phyloP scores from a whole-genome alignment of 2,329 filamentous ascomycete genomes.

The Trichoderma aggressivum region DNA sequence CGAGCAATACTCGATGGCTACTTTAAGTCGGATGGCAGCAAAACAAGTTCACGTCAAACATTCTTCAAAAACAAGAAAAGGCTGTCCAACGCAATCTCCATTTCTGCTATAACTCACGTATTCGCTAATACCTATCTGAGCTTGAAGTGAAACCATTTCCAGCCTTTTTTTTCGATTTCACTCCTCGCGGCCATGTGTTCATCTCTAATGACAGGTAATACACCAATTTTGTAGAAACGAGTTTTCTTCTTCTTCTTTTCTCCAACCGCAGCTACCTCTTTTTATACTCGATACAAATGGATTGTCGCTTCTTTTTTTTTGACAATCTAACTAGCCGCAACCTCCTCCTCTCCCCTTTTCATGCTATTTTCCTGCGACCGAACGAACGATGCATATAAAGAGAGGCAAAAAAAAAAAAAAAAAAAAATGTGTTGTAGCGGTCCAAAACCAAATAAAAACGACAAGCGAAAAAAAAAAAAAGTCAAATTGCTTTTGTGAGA shows the following conservation, averaged over 20 bases:
- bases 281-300: slow-evolving; percentile 8
- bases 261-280: not conserved
- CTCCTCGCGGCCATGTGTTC: not conserved
- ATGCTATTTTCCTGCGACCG: not conserved
- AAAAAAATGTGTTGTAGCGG: not conserved
- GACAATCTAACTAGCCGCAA: not conserved
- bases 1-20: not conserved
- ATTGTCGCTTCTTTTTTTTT: not conserved
- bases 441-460: not conserved
- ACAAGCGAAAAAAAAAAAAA: not conserved
- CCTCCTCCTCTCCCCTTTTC: not conserved
- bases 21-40: not conserved
- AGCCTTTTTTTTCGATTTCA: not conserved
- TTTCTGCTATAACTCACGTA: too few relatives aligned
- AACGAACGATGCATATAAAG: not conserved
- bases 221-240: not conserved
- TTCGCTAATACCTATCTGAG: not conserved
- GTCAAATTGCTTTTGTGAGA: not conserved
- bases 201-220: not conserved
- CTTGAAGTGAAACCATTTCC: not conserved
- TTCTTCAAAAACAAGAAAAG: not conserved
- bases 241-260: not conserved
- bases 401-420: not conserved
- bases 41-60: not conserved
- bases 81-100: not conserved